Percentiles rank a stretch among this genome's conserved stretches.
Evolutionary conservation across 2,329 filamentous ascomycete species (phyloP).

Genomic region (Blastomyces percursus): DNA sequence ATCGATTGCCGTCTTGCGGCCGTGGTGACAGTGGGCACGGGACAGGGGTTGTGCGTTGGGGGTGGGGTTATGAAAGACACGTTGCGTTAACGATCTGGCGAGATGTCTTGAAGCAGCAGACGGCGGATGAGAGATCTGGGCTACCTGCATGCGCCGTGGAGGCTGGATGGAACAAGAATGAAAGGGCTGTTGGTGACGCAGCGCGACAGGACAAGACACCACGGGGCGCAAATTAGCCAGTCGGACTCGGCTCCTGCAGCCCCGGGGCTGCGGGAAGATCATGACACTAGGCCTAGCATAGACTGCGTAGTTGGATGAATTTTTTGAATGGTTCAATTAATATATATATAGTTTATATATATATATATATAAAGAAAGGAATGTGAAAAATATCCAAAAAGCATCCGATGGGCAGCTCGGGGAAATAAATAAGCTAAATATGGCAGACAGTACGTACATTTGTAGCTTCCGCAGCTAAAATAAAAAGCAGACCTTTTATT

Average conservation of each 20-base stretch:
- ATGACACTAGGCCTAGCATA: background rate
- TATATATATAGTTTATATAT: too few relatives aligned
- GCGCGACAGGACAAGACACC: background rate
- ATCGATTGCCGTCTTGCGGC: slow-evolving; percentile 9
- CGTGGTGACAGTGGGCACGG: slow-evolving; percentile 6
- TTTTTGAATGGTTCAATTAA: too few relatives aligned
- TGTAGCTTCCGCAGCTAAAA: too few relatives aligned
- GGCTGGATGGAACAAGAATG: background rate
- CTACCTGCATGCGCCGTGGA: background rate
- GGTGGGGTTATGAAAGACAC: slow-evolving; percentile 12
- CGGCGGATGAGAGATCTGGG: background rate
- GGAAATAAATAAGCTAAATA: too few relatives aligned
- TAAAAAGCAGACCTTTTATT: too few relatives aligned
- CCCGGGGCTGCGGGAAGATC: slow-evolving; percentile 6
- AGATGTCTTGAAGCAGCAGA: background rate
- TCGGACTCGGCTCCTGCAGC: slow-evolving; percentile 4
- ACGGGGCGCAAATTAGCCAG: background rate
- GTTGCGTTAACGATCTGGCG: slow-evolving; percentile 13
- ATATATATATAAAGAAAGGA: too few relatives aligned
- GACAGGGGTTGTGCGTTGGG: slow-evolving; percentile 3
- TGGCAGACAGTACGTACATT: too few relatives aligned
- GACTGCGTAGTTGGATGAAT: background rate
- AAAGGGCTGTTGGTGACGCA: background rate
- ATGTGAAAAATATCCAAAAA: background rate
- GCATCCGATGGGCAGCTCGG: background rate